Evolutionary conservation across 139 green algal genomes (phyloP).

Genomic region (Pseudopediastrum boryanum): DNA sequence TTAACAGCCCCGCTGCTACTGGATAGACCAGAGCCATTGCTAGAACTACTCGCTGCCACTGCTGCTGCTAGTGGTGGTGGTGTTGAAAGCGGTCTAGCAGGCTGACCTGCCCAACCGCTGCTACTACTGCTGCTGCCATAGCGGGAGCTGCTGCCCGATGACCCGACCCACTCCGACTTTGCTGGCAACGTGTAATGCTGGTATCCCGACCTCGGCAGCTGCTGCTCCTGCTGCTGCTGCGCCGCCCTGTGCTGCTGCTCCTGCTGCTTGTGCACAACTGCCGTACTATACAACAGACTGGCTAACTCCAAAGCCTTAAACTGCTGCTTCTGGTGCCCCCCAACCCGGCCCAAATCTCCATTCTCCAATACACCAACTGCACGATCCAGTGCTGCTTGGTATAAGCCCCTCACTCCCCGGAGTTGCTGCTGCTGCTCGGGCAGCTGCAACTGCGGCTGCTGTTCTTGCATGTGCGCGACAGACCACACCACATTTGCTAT

Average conservation of each 20-base stretch:
- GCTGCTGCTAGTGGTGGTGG: slow-evolving; percentile 17
- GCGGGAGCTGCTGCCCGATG: neutral
- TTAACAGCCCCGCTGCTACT: no score
- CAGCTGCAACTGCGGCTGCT: neutral
- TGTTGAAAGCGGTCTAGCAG: neutral
- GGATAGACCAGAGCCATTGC: no score
- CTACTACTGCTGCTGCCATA: neutral
- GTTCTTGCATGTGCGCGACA: neutral
- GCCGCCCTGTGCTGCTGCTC: neutral
- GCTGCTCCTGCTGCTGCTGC: neutral
- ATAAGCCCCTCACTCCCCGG: neutral
- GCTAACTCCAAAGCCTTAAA: slow-evolving; percentile 24
- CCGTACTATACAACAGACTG: slow-evolving; percentile 10
- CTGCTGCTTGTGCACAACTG: slow-evolving; percentile 5
- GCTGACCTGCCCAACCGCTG: neutral
- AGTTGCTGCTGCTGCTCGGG: slow-evolving; percentile 2
- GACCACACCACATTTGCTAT: slow-evolving; percentile 24
- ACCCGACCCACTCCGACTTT: neutral
- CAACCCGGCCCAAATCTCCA: no score
- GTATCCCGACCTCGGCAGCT: neutral
- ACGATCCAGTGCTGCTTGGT: neutral
- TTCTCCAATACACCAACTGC: neutral
- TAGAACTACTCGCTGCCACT: no score
- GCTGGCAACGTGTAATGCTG: slow-evolving; percentile 1
- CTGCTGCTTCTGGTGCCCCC: neutral